A percentile compares a stretch with the other conserved stretches of the same genome.
Evolutionary conservation across 2,329 filamentous ascomycete species (phyloP).

Genomic region (Aspergillus unguis): DNA sequence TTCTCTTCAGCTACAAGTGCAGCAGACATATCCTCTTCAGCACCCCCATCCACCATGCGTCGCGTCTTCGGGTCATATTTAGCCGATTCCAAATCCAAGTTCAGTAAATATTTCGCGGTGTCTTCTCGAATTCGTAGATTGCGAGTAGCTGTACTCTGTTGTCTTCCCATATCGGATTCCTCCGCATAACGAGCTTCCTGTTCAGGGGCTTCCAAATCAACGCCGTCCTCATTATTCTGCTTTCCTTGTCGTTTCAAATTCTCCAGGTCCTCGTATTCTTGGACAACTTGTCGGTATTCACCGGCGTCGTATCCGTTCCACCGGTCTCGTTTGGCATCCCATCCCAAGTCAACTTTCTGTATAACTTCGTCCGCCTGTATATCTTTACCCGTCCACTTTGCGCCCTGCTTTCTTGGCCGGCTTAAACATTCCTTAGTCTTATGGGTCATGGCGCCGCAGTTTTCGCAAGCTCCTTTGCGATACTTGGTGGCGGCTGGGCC

Average conservation of each 20-base stretch:
- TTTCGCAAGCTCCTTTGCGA: slow-evolving; percentile 96
- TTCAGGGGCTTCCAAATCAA: slow-evolving; percentile 43
- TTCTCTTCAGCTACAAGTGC: slow-evolving; percentile 87
- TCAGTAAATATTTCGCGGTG: slow-evolving; percentile 93
- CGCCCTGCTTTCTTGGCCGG: slow-evolving; percentile 81
- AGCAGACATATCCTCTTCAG: slow-evolving; percentile 73
- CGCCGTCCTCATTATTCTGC: slow-evolving; percentile 51
- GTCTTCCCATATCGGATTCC: slow-evolving; percentile 92
- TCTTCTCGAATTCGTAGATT: slow-evolving; percentile 92
- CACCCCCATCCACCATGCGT: slow-evolving; percentile 81
- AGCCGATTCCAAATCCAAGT: slow-evolving; percentile 91
- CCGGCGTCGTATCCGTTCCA: slow-evolving; percentile 97
- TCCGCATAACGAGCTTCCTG: slow-evolving; percentile 72
- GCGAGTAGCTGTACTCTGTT: slow-evolving; percentile 84
- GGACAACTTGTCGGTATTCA: slow-evolving; percentile 81
- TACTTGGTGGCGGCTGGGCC: slow-evolving; percentile 93
- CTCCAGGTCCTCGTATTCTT: slow-evolving; percentile 85
- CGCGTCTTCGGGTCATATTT: slow-evolving; percentile 97
- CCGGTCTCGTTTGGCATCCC: slow-evolving; percentile 95
- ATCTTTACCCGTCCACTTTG: slow-evolving; percentile 86
- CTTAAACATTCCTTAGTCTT: slow-evolving; percentile 92
- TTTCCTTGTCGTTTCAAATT: slow-evolving; percentile 60
- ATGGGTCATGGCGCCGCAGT: slow-evolving; percentile 96
- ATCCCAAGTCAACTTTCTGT: slow-evolving; percentile 81
- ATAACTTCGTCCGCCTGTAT: slow-evolving; percentile 90